phyloP scores from a whole-genome alignment of 805 yeast species.

The Yamadazyma phyllophila region DNA sequence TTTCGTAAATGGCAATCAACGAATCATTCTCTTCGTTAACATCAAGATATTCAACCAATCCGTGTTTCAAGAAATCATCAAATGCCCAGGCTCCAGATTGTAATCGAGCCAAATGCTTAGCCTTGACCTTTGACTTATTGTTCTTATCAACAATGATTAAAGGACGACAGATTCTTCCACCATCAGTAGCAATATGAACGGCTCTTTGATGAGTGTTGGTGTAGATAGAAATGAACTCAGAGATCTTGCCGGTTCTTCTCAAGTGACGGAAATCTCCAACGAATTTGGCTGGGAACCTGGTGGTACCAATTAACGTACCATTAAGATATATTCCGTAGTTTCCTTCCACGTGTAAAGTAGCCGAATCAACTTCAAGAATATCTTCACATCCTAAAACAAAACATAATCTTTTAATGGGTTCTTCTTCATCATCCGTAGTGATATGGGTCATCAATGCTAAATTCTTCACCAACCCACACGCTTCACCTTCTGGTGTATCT shows the following conservation, averaged over 20 bases:
- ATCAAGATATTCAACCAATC: conserved; percentile 92
- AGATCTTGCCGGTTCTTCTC: conserved; percentile 80
- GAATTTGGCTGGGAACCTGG: conserved; percentile 82
- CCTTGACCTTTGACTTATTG: conserved; percentile 67
- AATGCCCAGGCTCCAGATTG: conserved; percentile 74
- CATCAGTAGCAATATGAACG: conserved; percentile 97
- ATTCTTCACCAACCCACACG: conserved; percentile 97
- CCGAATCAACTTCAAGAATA: conserved; percentile 75
- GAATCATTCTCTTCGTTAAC: conserved; percentile 97
- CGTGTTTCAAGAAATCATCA: conserved; percentile 83
- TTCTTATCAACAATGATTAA: conserved; percentile 74
- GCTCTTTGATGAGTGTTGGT: conserved; percentile 87
- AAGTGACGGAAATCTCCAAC: conserved; percentile 74
- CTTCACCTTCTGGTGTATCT: conserved; percentile 99
- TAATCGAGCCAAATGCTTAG: conserved; percentile 63
- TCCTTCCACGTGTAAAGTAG: conserved; percentile 72
- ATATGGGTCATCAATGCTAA: conserved; percentile 98
- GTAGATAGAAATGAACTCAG: conserved; percentile 89
- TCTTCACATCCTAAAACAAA: conserved; percentile 87
- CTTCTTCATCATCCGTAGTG: conserved; percentile 96
- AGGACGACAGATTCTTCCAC: conserved; percentile 98
- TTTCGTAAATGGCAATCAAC: conserved; percentile 84
- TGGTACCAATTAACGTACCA: conserved; percentile 92
- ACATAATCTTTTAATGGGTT: conserved; percentile 76
- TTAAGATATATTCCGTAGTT: conserved; percentile 84